Percentiles rank a stretch among this genome's conserved stretches.
phyloP scores from a whole-genome alignment of 176 grass and related monocot genomes.

The Musa schizocarpa region DNA sequence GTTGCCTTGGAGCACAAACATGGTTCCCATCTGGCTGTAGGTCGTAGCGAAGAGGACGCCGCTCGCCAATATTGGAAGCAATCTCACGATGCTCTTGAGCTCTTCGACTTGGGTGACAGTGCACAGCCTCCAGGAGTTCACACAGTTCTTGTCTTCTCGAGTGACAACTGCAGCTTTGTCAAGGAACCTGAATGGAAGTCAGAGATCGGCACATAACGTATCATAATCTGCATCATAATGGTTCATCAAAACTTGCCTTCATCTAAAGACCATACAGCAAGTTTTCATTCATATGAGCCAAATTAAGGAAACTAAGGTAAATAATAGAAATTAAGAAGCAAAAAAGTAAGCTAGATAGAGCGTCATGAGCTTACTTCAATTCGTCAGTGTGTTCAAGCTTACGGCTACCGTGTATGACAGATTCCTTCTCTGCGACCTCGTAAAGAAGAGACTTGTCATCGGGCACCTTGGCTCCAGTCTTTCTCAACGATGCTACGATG shows the following conservation, averaged over 20 bases:
- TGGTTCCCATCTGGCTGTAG: neutral
- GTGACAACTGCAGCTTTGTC: constrained; percentile 8
- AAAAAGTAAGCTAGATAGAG: neutral
- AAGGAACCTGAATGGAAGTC: constrained; percentile 3
- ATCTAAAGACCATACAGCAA: no score
- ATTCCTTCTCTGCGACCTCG: constrained; percentile 5
- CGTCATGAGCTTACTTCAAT: neutral
- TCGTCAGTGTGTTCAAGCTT: constrained; percentile 10
- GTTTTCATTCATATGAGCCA: no score
- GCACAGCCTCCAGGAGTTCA: constrained; percentile 11
- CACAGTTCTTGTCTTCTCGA: neutral
- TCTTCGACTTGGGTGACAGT: constrained; percentile 19
- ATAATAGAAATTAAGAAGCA: neutral
- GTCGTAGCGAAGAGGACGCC: neutral
- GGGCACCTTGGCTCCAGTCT: neutral
- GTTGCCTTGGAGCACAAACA: constrained; percentile 8
- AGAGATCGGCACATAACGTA: no score
- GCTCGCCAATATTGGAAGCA: constrained; percentile 13
- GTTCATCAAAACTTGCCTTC: no score
- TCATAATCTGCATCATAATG: no score
- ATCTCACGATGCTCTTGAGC: constrained; percentile 1
- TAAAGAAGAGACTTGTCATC: constrained; percentile 1
- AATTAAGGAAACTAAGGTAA: no score
- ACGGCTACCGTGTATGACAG: constrained; percentile 5
- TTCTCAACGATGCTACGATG: neutral